A percentile compares a stretch with the other conserved stretches of the same genome.
phyloP scores from a whole-genome alignment of 164 flowering plant species.

The Amborella trichopoda region DNA sequence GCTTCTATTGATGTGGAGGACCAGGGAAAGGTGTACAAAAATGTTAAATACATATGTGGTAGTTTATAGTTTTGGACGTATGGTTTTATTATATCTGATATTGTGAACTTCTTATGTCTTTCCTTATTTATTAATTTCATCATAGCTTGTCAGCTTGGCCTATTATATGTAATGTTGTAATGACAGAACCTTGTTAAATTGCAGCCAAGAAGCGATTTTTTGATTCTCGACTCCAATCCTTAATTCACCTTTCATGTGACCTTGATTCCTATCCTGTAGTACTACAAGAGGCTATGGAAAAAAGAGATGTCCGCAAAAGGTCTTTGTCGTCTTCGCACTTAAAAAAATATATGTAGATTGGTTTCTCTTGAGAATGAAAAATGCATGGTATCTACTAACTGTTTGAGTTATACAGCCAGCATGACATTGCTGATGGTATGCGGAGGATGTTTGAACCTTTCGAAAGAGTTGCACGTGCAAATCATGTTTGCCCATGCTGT shows the following conservation, averaged over 20 bases:
- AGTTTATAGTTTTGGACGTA: no score
- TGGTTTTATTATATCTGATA: no score
- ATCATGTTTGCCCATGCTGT: constrained; percentile 93
- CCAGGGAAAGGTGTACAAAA: no score
- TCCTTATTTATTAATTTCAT: no score
- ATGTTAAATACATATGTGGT: no score
- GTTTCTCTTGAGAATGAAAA: no score
- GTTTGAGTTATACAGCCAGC: constrained; percentile 43
- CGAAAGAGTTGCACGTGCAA: constrained; percentile 86
- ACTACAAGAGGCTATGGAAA: constrained; percentile 55
- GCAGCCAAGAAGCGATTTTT: constrained; percentile 71
- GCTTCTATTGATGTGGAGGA: no score
- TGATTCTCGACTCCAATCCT: constrained; percentile 55
- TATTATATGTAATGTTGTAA: no score
- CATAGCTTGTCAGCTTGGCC: no score
- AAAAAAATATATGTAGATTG: no score
- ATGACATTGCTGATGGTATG: constrained; percentile 85
- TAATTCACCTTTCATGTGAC: constrained; percentile 35
- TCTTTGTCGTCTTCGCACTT: constrained; percentile 13
- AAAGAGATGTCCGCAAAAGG: constrained; percentile 82
- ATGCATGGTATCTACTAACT: not conserved
- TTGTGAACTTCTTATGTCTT: no score
- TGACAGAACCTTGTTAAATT: constrained; percentile 7
- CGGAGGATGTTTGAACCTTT: constrained; percentile 90
- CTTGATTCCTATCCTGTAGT: constrained; percentile 54